Evolutionary conservation across 805 yeast species (phyloP), one percentile per base, ranked within the genome.

Genomic region (Kodamaea kaohsiungensis): DNA sequence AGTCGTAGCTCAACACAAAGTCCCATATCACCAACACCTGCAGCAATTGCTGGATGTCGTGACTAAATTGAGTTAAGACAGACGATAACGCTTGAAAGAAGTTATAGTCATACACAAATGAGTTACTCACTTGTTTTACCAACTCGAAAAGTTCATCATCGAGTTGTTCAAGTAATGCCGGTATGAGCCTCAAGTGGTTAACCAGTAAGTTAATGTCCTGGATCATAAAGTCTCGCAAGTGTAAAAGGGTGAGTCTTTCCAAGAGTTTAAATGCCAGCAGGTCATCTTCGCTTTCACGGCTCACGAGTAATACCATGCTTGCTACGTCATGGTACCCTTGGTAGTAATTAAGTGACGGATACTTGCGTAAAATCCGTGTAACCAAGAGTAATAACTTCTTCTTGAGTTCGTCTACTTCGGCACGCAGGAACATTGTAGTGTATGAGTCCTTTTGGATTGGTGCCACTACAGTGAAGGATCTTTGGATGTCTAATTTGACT

Each of bases 291-390:
- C 33, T 35, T 18, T 49, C 52, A 38, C 62, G 64, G 59, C 84
- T 82, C 1, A 87, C 81, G 15, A 87, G 65, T 3, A 88, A 70
- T 6, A 89, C 73, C 3, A 88, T 78, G 38, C 89, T 78, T 1
- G 90, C 91, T 17, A 95, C 75, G 62, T 95, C 98, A 68, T 93
- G 98, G 67, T 81, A 90, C 0, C 99, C 99, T 70, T 93, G 99
- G 67, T 91, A 93, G 68, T 93, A 93, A 55, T 83, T 76, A 43
- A 92, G 72, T 2, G 68, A 62, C 0, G 92, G 92, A 59, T 86
- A 73, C 13, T 75, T 77, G 40, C 90, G 70, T 12, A 95, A 73
- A 1, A 91, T 74, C 16, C 74, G 72, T 12, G 80, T 68, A 2
- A 90, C 79, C 12, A 86, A 57, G 4, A 66, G 66, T 19, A 63